Base-by-base conservation (phyloP, 2,329 filamentous ascomycete species). In the Hypomyces perniciosus region DNA sequence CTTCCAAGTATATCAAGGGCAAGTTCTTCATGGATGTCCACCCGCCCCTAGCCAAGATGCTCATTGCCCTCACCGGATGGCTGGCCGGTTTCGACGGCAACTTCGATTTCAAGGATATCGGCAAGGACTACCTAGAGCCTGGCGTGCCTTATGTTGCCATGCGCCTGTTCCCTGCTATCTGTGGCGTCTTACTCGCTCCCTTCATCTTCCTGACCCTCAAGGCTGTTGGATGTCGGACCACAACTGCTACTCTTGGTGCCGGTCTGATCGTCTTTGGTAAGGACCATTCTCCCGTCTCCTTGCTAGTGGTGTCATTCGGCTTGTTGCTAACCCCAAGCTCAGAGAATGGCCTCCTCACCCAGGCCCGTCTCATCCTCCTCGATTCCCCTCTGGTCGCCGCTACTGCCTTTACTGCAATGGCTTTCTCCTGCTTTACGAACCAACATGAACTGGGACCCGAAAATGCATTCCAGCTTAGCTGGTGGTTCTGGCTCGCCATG, bases 21-120 rank as follows among this genome's bases (percentile, higher is more conserved):
- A 86, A 80, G 68, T 99, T 99, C 80, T 99, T 99, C 72, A 99
- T 99, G 93, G 93, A 99, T 68, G 93, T 99, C n/a, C 93, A 99
- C 68, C 93, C 93, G 31, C 93, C 93, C 42, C 79, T 99, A 54
- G 93, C 93, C 59, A 99, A 99, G 77, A 83, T 99, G 67, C 84
- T 99, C 60, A 92, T 99, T 63, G 95, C 93, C 47, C 81, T 99
- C 54, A 90, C 91, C 57, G 93, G 92, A 61, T 99, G 88, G 85
- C 72, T 96, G 57, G 93, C 91, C 62, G 93, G 93, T 48, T 99
- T 97, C 69, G 82, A 96, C 65, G 93, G 93, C 57, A 79, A 90
- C 56, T 99, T 99, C 68, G 93, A 97, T 70, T 99, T 99, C 78
- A 99, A 97, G 77, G 91, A 99, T 61, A 99, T 99, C 71, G 93